Conservation (phyloP, 2,329 filamentous ascomycete species). For the Sporothrix dimorphospora region DNA sequence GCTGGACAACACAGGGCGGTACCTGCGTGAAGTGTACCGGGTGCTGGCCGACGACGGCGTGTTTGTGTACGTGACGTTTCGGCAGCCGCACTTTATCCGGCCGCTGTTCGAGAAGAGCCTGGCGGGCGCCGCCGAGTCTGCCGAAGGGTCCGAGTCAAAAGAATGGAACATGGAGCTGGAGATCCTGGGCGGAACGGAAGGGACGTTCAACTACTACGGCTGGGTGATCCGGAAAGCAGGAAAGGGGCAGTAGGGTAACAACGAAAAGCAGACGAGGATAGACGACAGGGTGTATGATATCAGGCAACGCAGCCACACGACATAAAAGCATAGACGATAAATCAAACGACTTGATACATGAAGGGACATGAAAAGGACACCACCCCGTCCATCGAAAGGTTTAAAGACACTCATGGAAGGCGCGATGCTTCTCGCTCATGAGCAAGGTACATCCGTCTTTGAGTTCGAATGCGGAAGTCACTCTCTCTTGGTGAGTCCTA, state of each 20-base stretch:
- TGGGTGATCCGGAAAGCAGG: conserved; percentile 38
- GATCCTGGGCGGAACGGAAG: conserved; percentile 44
- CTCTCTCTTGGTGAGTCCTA: too few species aligned
- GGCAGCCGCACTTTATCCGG: conserved; percentile 58
- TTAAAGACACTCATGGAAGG: neutral
- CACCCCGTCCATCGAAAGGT: too few species aligned
- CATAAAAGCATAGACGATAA: neutral
- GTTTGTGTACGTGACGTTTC: conserved; percentile 58
- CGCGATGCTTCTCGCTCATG: neutral
- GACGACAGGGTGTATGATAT: neutral
- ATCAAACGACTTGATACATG: neutral
- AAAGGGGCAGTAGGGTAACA: conserved; percentile 9
- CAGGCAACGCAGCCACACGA: neutral
- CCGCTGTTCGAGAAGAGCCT: conserved; percentile 45
- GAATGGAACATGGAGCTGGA: conserved; percentile 52
- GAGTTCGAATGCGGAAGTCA: too few species aligned
- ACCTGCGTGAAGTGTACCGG: conserved; percentile 54
- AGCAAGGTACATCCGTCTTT: too few species aligned
- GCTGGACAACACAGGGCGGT: conserved; percentile 50
- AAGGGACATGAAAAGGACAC: too few species aligned
- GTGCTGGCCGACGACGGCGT: conserved; percentile 52
- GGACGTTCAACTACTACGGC: conserved; percentile 54
- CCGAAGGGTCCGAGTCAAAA: too few species aligned
- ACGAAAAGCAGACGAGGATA: neutral
- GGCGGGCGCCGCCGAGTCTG: conserved; percentile 36